phyloP scores from a whole-genome alignment of 78 protist species.

The Andalucia godoyi region DNA sequence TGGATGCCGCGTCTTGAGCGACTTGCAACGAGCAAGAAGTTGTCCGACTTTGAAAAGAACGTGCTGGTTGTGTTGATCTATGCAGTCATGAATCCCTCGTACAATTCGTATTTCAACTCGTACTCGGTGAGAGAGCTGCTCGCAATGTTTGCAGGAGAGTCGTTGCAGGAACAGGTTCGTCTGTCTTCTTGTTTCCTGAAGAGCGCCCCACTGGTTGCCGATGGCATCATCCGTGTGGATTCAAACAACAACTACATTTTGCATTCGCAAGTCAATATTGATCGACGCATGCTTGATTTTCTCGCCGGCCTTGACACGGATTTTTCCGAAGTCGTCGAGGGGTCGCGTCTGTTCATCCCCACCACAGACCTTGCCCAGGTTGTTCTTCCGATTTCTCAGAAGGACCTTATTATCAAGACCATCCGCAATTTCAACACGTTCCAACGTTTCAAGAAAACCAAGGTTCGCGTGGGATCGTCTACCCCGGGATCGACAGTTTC shows the following conservation, averaged over 20 bases:
- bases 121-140: not conserved
- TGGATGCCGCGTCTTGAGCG: slow-evolving; percentile 25
- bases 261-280: slow-evolving; percentile 24
- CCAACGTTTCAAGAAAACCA: not conserved
- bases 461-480: slow-evolving; percentile 14
- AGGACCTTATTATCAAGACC: slow-evolving; percentile 10
- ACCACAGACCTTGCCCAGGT: slow-evolving; percentile 30
- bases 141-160: not conserved
- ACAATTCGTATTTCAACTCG: not conserved
- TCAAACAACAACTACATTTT: slow-evolving; percentile 1
- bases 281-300: slow-evolving; percentile 48
- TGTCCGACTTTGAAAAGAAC: slow-evolving; percentile 25
- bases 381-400: slow-evolving; percentile 22
- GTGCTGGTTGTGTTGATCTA: slow-evolving; percentile 22
- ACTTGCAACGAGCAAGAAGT: not conserved
- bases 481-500: slow-evolving; percentile 18
- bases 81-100: not conserved
- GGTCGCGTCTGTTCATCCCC: slow-evolving; percentile 34
- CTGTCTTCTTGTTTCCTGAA: slow-evolving; percentile 14
- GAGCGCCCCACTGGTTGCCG: slow-evolving; percentile 14
- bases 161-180: slow-evolving; percentile 13
- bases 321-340: slow-evolving; percentile 45
- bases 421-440: slow-evolving; percentile 7
- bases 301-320: slow-evolving; percentile 53
- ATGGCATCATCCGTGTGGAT: slow-evolving; percentile 13